A percentile compares a stretch with the other conserved stretches of the same genome.
These are phyloP conservation scores for Saccharum spontaneum DNA, from an alignment of 176 grass and related monocot species.

Conservation along the genomic window DNA sequence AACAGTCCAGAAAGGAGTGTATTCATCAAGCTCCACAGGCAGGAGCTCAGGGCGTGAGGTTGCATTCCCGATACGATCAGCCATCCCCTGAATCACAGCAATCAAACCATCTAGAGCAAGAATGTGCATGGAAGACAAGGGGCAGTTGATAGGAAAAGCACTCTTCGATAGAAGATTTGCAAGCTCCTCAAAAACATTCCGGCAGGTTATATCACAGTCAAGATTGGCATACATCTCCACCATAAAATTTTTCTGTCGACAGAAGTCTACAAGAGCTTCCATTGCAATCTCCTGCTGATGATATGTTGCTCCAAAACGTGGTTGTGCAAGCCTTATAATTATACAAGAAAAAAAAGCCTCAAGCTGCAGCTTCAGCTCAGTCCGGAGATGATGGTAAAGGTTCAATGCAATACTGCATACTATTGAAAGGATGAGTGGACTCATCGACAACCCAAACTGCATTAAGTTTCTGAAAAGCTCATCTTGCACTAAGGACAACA, in stretches of 20 bases:
- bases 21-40: slow-evolving; percentile 75
- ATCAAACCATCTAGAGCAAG: slow-evolving; percentile 96
- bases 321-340: slow-evolving; percentile 88
- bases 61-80: slow-evolving; percentile 72
- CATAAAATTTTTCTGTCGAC: slow-evolving; percentile 86
- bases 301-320: slow-evolving; percentile 81
- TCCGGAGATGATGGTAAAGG: slow-evolving; percentile 90
- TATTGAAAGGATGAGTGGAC: slow-evolving; percentile 86
- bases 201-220: slow-evolving; percentile 94
- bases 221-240: slow-evolving; percentile 99
- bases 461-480: slow-evolving; percentile 95
- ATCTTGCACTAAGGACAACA: slow-evolving; percentile 82
- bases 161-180: slow-evolving; percentile 91
- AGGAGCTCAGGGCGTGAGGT: slow-evolving; percentile 55
- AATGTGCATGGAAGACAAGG: slow-evolving; percentile 88
- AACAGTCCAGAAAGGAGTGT: slow-evolving; percentile 87
- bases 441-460: slow-evolving; percentile 88
- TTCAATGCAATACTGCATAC: slow-evolving; percentile 94
- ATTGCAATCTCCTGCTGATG: slow-evolving; percentile 96
- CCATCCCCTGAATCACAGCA: slow-evolving; percentile 90
- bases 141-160: slow-evolving; percentile 95
- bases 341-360: slow-evolving; percentile 97
- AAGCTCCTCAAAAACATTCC: slow-evolving; percentile 97
- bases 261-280: slow-evolving; percentile 98
- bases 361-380: slow-evolving; percentile 92